phyloP scores from a whole-genome alignment of 306 rosid genomes.

The Trifolium dubium region DNA sequence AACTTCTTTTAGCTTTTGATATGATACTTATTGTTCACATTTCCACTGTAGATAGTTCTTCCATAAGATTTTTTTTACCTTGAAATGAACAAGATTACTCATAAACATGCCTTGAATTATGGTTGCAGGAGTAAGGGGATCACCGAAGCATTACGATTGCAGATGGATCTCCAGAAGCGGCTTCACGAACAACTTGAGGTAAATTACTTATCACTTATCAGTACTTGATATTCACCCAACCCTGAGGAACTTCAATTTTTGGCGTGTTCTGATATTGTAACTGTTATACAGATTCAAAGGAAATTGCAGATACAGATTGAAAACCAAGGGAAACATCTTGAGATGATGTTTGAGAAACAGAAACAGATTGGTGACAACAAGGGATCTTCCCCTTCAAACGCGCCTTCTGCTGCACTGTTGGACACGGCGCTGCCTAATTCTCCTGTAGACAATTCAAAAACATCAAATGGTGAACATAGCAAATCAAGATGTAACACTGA shows the following conservation, averaged over 20 bases:
- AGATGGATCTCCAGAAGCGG: conserved; percentile 96
- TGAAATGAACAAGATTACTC: conserved; percentile 17
- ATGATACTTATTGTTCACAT: conserved; percentile 11
- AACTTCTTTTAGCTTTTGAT: conserved; percentile 11
- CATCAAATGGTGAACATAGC: conserved; percentile 33
- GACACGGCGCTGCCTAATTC: conserved; percentile 34
- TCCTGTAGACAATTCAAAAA: conserved; percentile 38
- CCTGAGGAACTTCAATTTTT: conserved; percentile 29
- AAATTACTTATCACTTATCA: background rate
- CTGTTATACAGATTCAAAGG: conserved; percentile 71
- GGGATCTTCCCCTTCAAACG: conserved; percentile 49
- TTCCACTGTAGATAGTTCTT: background rate
- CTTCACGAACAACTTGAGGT: conserved; percentile 99
- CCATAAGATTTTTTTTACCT: conserved; percentile 9
- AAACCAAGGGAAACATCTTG: conserved; percentile 79
- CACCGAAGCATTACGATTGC: conserved; percentile 89
- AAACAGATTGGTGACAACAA: conserved; percentile 61
- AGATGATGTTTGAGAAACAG: conserved; percentile 85
- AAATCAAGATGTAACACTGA: conserved; percentile 39
- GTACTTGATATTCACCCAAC: background rate
- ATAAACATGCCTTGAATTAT: conserved; percentile 29
- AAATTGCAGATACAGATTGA: conserved; percentile 87
- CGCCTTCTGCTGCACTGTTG: conserved; percentile 42
- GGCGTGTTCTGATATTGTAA: conserved; percentile 37
- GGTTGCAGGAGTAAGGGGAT: conserved; percentile 76